Base-by-base conservation (phyloP, 345 rosid species). In the Zanthoxylum bungeanum region DNA sequence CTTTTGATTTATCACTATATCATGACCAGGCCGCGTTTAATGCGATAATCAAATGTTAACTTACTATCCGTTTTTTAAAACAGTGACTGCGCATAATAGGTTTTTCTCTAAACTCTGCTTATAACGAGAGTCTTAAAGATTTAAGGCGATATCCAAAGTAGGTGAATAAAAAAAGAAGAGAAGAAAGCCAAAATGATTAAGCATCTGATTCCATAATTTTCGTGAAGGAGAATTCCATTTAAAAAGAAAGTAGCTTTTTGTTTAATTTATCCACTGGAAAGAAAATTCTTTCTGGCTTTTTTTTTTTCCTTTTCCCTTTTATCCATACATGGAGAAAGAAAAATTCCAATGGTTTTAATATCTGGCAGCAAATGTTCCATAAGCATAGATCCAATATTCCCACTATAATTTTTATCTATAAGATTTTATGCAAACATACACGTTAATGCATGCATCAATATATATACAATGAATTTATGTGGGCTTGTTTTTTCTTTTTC, bases 141-240 rank as follows among this genome's bases (percentile, higher is more conserved):
- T 44, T 39, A 22, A 55, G 11, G 28, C 3, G 30, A 25, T 47
- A 40, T 67, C 22, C 21, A 64, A 51, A 24, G 27, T 24, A 34
- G 12, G 50, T 24, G 36, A 56, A n/a, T 33, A 19, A 22, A 39
- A 36, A 53, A 22, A 57, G 9, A 30, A 44, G 44, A 39, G 7
- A 30, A 21, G 36, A 53, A 68, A 60, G 56, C 36, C 27, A 66
- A 46, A 33, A 11, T 57, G 51, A 44, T 58, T 22, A 68, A 76
- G 88, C 76, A 85, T 85, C 86, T 74, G 85, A 85, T 85, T 85
- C 86, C 72, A 19, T 4, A 9, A 53, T 25, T 49, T 56, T 17
- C 57, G 66, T 66, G 76, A 57, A 31, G 33, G 68, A 68, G 80
- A 76, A 69, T 66, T 58, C 27, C 31, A 60, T 60, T 28, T 37